Base-by-base conservation (phyloP, 306 rosid species). In the Prosopis cineraria region DNA sequence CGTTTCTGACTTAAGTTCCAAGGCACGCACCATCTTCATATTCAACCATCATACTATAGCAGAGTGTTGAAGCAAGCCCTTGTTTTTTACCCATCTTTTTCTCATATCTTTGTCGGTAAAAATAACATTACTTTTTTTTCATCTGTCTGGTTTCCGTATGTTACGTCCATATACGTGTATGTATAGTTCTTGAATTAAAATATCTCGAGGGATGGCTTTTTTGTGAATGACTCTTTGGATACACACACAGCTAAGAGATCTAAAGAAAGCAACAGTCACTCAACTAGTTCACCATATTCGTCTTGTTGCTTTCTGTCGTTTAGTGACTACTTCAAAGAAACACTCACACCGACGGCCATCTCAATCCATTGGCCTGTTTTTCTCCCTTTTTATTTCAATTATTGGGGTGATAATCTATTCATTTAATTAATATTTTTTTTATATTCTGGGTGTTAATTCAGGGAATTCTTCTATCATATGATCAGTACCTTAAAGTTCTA, bases 211-310 rank as follows among this genome's bases (percentile, higher is more conserved):
- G 53, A 11, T 27, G 56, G 41, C 73, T 47, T 73, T 52, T 40
- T 74, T 31, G 62, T 70, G 29, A 24, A 53, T 79, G 86, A 66
- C 76, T 56, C 65, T 74, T 78, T 78, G 53, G 34, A 63, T 52
- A 34, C 53, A 41, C 7, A 52, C 41, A 43, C 22, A 31, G 31
- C 53, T 41, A 22, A 45, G 20, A 74, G 58, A 52, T 63, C 33
- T 47, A 3, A 53, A 53, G 58, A 6, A 63, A 63, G 47, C 6
- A 79, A 29, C 37, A 52, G 24, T 5, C 29, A 22, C 53, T 25
- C 13, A 62, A 40, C 19, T 56, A 14, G 72, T 44, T 59, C 10
- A 67, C 22, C 10, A 50, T n/a, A 63, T 71, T 76, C 22, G 17
- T 76, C 75, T 65, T n/a, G 13, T 22, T 67, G n/a, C 24, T 17